Conservation (phyloP, 2,329 filamentous ascomycete species). For the Podosphaera leucotricha region DNA sequence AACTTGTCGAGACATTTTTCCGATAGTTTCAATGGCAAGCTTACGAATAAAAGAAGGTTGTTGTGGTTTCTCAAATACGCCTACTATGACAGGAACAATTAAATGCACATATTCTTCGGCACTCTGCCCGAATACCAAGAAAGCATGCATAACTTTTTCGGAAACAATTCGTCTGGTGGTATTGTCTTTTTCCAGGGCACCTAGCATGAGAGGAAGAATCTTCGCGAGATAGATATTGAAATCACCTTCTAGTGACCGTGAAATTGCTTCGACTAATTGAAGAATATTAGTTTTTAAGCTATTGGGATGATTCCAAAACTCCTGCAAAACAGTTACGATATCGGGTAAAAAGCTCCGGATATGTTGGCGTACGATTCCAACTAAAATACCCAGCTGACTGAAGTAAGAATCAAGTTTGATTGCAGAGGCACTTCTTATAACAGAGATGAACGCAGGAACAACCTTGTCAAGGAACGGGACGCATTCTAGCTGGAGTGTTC, state of each 20-base stretch:
- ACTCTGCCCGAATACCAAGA: slow-evolving; percentile 85
- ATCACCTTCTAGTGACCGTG: slow-evolving; percentile 80
- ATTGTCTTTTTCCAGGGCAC: slow-evolving; percentile 69
- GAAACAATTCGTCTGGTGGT: slow-evolving; percentile 57
- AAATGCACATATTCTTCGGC: slow-evolving; percentile 98
- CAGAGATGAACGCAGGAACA: slow-evolving; percentile 74
- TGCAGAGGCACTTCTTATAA: slow-evolving; percentile 60
- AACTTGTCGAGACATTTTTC: slow-evolving; percentile 81
- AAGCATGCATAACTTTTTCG: slow-evolving; percentile 78
- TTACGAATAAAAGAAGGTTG: slow-evolving; percentile 62
- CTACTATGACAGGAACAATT: slow-evolving; percentile 86
- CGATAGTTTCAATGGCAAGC: slow-evolving; percentile 80
- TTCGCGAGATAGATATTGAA: slow-evolving; percentile 91
- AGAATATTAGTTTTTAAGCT: slow-evolving; percentile 79
- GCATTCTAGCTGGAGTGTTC: slow-evolving; percentile 85
- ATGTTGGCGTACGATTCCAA: slow-evolving; percentile 88
- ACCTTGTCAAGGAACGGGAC: slow-evolving; percentile 87
- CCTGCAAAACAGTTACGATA: slow-evolving; percentile 66
- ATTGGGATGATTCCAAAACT: slow-evolving; percentile 68
- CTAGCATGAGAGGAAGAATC: slow-evolving; percentile 79
- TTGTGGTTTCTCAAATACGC: slow-evolving; percentile 73
- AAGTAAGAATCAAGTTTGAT: slow-evolving; percentile 85
- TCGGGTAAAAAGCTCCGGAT: slow-evolving; percentile 75
- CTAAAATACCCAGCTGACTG: slow-evolving; percentile 79
- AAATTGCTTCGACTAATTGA: slow-evolving; percentile 78